Percentiles rank a stretch among this genome's conserved stretches.
phyloP scores from a whole-genome alignment of 2,329 filamentous ascomycete species.

The Ceratocystis cacaofunesta region DNA sequence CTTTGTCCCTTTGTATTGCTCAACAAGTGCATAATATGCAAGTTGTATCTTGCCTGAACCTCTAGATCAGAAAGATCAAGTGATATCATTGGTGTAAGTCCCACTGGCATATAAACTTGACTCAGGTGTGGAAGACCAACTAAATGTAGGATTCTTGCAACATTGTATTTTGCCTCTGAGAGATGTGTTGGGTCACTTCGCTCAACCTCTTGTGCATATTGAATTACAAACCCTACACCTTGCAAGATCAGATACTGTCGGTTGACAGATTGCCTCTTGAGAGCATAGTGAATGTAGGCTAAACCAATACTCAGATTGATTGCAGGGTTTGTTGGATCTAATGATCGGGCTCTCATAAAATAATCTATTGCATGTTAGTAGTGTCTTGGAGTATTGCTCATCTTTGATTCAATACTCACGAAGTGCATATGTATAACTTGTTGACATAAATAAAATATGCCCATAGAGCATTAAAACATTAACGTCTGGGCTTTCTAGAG shows the following conservation, averaged over 20 bases:
- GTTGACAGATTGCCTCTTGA: constrained; percentile 83
- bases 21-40: not conserved
- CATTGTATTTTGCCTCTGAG: constrained; percentile 72
- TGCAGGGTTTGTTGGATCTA: constrained; percentile 62
- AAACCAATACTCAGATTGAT: constrained; percentile 70
- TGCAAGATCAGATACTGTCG: constrained; percentile 77
- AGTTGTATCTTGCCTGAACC: constrained; percentile 10
- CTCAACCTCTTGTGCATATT: constrained; percentile 38
- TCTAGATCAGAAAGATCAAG: constrained; percentile 9
- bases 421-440: constrained; percentile 68
- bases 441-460: constrained; percentile 73
- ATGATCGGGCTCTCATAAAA: constrained; percentile 60
- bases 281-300: constrained; percentile 72
- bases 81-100: not conserved
- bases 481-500: constrained; percentile 46
- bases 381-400: constrained; percentile 2
- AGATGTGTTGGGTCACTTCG: constrained; percentile 19
- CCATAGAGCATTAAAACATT: constrained; percentile 78
- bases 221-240: constrained; percentile 64
- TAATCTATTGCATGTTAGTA: constrained; percentile 40
- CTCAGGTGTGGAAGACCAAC: constrained; percentile 19
- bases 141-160: constrained; percentile 57
- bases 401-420: constrained; percentile 33
- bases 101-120: constrained; percentile 12
- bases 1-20: not conserved